Percentiles rank a stretch among this genome's conserved stretches.
phyloP scores from a whole-genome alignment of 345 rosid species.

The Cardiospermum halicacabum region DNA sequence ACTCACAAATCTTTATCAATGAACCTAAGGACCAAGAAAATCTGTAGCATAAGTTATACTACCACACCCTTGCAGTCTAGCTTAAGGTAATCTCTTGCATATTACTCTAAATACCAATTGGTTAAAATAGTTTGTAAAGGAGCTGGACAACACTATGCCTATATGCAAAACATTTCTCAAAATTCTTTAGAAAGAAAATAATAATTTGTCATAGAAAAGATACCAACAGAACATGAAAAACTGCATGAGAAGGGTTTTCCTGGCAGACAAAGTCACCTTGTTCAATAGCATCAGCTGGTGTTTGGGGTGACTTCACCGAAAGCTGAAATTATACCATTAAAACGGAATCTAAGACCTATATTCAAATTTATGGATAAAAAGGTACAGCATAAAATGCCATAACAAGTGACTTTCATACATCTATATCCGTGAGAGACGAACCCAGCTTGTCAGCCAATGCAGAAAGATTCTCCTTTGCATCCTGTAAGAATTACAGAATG shows the following conservation, averaged over 20 bases:
- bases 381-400: slow-evolving; percentile 17
- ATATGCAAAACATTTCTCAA: neutral
- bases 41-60: neutral
- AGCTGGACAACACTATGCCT: neutral
- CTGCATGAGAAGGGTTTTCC: slow-evolving; percentile 47
- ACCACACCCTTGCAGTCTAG: slow-evolving; percentile 1
- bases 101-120: neutral
- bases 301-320: slow-evolving; percentile 55
- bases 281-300: slow-evolving; percentile 71
- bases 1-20: neutral
- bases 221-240: slow-evolving; percentile 45
- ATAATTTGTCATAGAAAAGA: slow-evolving; percentile 29
- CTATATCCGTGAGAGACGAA: slow-evolving; percentile 77
- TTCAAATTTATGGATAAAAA: slow-evolving; percentile 2
- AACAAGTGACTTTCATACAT: slow-evolving; percentile 44
- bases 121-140: neutral
- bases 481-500: slow-evolving; percentile 44
- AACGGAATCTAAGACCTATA: neutral
- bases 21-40: neutral
- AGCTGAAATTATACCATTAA: slow-evolving; percentile 48
- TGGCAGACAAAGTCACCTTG: slow-evolving; percentile 79
- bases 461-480: slow-evolving; percentile 93
- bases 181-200: slow-evolving; percentile 1
- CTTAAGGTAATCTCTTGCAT: neutral
- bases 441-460: slow-evolving; percentile 96